These are phyloP conservation scores for Centrapalus pauciflorus DNA, from an alignment of 129 eudicot genomes.

Conservation along the genomic window DNA sequence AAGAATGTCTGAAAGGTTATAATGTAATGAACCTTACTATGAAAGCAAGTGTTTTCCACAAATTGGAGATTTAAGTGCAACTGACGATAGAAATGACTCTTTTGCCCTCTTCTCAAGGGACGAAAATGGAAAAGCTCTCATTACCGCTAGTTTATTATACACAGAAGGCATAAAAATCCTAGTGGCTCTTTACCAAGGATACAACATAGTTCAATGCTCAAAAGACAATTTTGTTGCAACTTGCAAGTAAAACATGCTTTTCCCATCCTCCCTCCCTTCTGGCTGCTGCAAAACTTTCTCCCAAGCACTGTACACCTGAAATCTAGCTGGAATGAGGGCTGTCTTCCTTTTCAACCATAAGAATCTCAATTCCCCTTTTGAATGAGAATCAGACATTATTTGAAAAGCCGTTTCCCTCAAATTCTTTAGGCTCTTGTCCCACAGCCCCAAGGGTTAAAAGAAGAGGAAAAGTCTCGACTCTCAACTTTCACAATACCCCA, in stretches of 20 bases:
- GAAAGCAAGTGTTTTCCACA: background rate
- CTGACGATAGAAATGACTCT: background rate
- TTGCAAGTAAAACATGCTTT: background rate
- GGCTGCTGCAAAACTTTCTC: background rate
- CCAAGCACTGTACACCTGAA: too few species aligned
- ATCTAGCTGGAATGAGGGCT: background rate
- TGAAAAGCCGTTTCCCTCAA: too few species aligned
- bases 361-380: background rate
- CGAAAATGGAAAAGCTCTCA: background rate
- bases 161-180: background rate
- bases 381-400: background rate
- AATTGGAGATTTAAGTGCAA: background rate
- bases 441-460: background rate
- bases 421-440: background rate
- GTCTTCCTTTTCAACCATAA: background rate
- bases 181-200: conserved; percentile 6
- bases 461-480: background rate
- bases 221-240: background rate
- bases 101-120: background rate
- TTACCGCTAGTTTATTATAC: background rate
- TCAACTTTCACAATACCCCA: background rate
- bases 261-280: background rate
- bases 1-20: too few species aligned
- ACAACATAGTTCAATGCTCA: background rate
- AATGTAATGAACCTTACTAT: background rate